Evolutionary conservation across 2,329 filamentous ascomycete genomes (phyloP).

Genomic region (Aurifilum marmelostoma): DNA sequence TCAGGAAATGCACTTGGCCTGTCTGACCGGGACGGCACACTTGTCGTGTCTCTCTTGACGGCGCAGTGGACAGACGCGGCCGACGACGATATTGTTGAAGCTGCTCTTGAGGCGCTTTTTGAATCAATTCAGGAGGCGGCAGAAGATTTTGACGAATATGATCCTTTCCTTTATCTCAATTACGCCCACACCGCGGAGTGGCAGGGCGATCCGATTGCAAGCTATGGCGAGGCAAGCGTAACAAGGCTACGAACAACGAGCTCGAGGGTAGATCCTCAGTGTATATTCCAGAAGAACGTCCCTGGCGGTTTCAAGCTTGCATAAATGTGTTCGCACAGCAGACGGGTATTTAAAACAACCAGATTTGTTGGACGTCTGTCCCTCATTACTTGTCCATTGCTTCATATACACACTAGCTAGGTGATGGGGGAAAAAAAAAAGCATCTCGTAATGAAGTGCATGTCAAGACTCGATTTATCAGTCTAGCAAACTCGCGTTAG

Average conservation of each 20-base stretch:
- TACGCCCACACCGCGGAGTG: neutral
- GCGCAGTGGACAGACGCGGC: neutral
- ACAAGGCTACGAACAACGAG: neutral
- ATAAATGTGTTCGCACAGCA: too few relatives aligned
- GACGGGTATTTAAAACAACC: too few relatives aligned
- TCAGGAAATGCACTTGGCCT: neutral
- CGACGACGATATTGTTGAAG: neutral
- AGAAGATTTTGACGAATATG: neutral
- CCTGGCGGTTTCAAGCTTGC: neutral
- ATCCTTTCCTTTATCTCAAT: neutral
- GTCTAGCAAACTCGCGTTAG: too few relatives aligned
- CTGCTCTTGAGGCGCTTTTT: neutral
- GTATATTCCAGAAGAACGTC: neutral
- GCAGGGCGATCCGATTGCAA: neutral
- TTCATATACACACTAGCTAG: too few relatives aligned
- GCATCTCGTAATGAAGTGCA: too few relatives aligned
- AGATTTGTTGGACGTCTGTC: too few relatives aligned
- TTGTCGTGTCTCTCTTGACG: neutral
- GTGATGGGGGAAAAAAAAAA: too few relatives aligned
- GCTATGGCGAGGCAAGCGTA: neutral
- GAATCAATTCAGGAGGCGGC: neutral
- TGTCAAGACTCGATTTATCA: too few relatives aligned
- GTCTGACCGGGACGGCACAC: neutral
- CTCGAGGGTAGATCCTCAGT: neutral
- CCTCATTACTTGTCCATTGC: too few relatives aligned